phyloP scores from a whole-genome alignment of 2,329 filamentous ascomycete species.

The Cladobotryum protrusum region DNA sequence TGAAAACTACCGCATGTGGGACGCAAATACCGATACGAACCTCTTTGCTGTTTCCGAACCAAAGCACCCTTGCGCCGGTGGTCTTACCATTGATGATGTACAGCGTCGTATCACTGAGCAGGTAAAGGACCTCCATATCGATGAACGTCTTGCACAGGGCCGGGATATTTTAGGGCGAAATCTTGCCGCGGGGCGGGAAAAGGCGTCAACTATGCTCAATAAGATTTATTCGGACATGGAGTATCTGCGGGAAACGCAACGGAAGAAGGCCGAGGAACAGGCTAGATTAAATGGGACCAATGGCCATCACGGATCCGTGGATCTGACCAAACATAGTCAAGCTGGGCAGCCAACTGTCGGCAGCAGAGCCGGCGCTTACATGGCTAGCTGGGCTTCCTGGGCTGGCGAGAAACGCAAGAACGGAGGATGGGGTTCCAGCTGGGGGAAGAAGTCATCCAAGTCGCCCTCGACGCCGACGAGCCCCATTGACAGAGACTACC shows the following conservation, averaged over 20 bases:
- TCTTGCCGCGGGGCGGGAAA: conserved; percentile 79
- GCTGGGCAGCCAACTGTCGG: conserved; percentile 45
- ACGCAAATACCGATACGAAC: conserved; percentile 71
- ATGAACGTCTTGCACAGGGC: conserved; percentile 79
- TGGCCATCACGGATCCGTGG: conserved; percentile 16
- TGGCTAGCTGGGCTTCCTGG: conserved; percentile 64
- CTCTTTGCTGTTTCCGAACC: conserved; percentile 94
- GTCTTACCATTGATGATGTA: conserved; percentile 88
- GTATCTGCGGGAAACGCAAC: conserved; percentile 41
- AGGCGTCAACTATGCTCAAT: conserved; percentile 80
- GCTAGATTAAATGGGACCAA: conserved; percentile 7
- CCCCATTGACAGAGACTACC: conserved; percentile 33
- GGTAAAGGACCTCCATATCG: conserved; percentile 86
- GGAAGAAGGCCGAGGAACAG: conserved; percentile 36
- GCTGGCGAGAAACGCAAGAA: conserved; percentile 68
- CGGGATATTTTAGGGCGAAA: conserved; percentile 84
- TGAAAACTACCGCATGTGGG: conserved; percentile 88
- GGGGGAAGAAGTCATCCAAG: conserved; percentile 30
- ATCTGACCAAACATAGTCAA: conserved; percentile 38
- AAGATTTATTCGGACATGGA: conserved; percentile 90
- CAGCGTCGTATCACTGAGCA: conserved; percentile 85
- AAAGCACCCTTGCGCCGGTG: conserved; percentile 86
- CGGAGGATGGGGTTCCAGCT: conserved; percentile 38
- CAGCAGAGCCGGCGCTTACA: conserved; percentile 55
- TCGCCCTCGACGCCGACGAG: conserved; percentile 28